These are phyloP conservation scores for Apophysomyces elegans DNA, from an alignment of 371 early-diverging fungal genomes.

Conservation along the genomic window DNA sequence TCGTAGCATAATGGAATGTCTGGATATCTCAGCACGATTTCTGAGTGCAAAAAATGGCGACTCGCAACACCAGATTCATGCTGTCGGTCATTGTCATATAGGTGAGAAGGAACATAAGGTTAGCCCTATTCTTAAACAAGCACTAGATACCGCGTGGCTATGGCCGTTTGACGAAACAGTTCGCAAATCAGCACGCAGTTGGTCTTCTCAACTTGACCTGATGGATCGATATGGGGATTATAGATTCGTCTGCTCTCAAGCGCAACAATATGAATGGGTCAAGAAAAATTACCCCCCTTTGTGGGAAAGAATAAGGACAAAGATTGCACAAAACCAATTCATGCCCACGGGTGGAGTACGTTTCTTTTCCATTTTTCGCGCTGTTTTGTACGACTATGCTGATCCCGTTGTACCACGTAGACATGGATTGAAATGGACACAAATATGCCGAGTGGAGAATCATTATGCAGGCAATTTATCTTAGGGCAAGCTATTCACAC, in stretches of 20 bases:
- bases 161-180: conserved; percentile 94
- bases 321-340: conserved; percentile 73
- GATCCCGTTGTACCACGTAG: conserved; percentile 14
- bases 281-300: conserved; percentile 76
- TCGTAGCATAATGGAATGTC: conserved; percentile 52
- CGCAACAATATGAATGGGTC: conserved; percentile 94
- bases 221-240: conserved; percentile 88
- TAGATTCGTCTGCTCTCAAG: conserved; percentile 89
- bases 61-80: conserved; percentile 36
- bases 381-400: neutral
- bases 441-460: conserved; percentile 94
- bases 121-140: conserved; percentile 1
- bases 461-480: conserved; percentile 64
- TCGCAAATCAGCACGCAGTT: conserved; percentile 89
- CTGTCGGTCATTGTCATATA: conserved; percentile 45
- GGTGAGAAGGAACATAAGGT: conserved; percentile 13
- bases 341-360: conserved; percentile 83
- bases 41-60: conserved; percentile 56
- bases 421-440: conserved; percentile 99
- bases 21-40: conserved; percentile 63
- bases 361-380: neutral
- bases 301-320: conserved; percentile 74
- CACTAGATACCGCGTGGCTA: conserved; percentile 67
- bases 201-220: conserved; percentile 79
- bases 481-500: neutral